Evolutionary conservation across 2,329 filamentous ascomycete genomes (phyloP).

Genomic region (Metarhizium guizhouense): DNA sequence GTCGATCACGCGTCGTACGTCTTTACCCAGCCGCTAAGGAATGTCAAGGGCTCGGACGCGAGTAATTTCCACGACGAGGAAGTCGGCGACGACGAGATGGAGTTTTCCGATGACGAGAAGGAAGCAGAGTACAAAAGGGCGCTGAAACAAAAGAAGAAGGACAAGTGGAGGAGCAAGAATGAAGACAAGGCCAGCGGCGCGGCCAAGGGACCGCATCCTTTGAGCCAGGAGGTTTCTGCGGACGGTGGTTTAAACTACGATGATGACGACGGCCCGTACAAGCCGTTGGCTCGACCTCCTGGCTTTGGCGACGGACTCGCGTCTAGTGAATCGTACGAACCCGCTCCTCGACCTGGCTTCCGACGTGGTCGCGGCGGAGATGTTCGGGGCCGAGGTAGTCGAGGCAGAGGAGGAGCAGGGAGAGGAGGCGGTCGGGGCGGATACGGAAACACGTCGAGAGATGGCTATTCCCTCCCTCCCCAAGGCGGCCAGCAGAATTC

Average conservation of each 20-base stretch:
- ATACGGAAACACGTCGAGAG: constrained; percentile 18
- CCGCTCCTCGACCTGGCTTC: constrained; percentile 20
- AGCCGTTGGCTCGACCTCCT: constrained; percentile 58
- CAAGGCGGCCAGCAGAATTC: constrained; percentile 19
- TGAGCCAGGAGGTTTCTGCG: constrained; percentile 29
- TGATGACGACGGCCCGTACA: constrained; percentile 60
- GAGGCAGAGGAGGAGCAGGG: constrained; percentile 32
- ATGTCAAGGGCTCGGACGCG: constrained; percentile 81
- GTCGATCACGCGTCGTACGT: constrained; percentile 71
- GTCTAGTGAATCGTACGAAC: constrained; percentile 28
- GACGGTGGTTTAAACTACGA: constrained; percentile 56
- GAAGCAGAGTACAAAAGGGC: constrained; percentile 73
- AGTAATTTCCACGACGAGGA: constrained; percentile 95
- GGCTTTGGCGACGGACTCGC: constrained; percentile 47
- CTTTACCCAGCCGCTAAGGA: constrained; percentile 74
- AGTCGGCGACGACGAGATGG: constrained; percentile 72
- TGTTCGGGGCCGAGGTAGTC: constrained; percentile 27
- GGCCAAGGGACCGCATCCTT: constrained; percentile 28
- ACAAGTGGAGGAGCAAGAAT: constrained; percentile 33
- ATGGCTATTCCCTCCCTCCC: constrained; percentile 34
- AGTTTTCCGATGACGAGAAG: constrained; percentile 95
- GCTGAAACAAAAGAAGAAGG: constrained; percentile 57
- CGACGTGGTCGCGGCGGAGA: constrained; percentile 32
- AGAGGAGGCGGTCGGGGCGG: constrained; percentile 29
- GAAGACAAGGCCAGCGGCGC: constrained; percentile 26